phyloP scores from a whole-genome alignment of 352 stramenopile genomes.

The Phytopythium aichiense region DNA sequence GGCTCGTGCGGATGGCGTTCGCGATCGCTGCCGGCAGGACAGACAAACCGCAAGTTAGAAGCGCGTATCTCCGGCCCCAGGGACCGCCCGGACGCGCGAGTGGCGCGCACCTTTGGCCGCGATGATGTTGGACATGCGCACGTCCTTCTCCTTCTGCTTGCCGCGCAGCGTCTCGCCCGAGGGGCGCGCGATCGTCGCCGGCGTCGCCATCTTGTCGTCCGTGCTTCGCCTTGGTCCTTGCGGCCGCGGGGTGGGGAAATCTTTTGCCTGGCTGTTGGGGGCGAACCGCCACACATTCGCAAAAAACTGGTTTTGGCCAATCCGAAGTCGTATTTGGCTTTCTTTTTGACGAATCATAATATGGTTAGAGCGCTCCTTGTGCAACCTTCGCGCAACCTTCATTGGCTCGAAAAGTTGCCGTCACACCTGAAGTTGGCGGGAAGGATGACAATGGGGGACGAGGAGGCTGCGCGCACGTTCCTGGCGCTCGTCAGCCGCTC shows the following conservation, averaged over 20 bases:
- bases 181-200: conserved; percentile 54
- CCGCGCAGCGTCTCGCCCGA: conserved; percentile 76
- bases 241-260: not conserved
- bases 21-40: conserved; percentile 82
- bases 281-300: not conserved
- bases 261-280: conserved; percentile 8
- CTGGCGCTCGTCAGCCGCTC: conserved; percentile 43
- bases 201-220: conserved; percentile 11
- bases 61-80: not conserved
- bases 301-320: not conserved
- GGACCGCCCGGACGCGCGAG: not conserved
- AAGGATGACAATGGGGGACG: not conserved
- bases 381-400: not conserved
- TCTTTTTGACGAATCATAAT: conserved; percentile 3
- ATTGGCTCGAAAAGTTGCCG: not conserved
- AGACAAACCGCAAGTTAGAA: not conserved
- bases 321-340: not conserved
- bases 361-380: not conserved
- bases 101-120: conserved; percentile 91
- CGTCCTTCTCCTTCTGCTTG: conserved; percentile 97
- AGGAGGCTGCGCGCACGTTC: conserved; percentile 21
- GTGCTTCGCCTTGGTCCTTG: not conserved
- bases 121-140: conserved; percentile 98
- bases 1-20: conserved; percentile 96
- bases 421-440: not conserved